Evolutionary conservation across 257 asterid species (phyloP).

Genomic region (Misopates orontium): DNA sequence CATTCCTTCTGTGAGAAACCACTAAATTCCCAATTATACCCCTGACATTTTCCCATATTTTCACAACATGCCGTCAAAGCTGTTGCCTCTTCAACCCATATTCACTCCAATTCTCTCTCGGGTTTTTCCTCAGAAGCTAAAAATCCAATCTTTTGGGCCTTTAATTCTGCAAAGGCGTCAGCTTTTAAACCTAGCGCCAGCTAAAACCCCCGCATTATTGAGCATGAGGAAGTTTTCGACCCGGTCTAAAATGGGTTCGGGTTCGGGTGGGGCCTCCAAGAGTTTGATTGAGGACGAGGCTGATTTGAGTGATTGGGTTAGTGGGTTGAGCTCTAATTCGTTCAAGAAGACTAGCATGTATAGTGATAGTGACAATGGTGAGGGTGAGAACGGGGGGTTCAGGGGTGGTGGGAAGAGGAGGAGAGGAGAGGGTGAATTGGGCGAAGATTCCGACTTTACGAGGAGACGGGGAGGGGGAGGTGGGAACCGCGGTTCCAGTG

Average conservation of each 20-base stretch:
- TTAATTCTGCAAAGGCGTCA: constrained; percentile 35
- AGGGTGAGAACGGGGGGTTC: constrained; percentile 32
- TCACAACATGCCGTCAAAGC: constrained; percentile 51
- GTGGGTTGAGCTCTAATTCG: constrained; percentile 68
- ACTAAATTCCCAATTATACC: constrained; percentile 25
- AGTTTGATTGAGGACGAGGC: constrained; percentile 97
- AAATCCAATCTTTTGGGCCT: constrained; percentile 36
- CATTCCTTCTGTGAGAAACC: constrained; percentile 10
- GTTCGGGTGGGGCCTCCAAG: constrained; percentile 47
- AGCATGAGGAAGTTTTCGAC: constrained; percentile 41
- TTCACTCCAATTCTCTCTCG: constrained; percentile 55
- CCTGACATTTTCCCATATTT: constrained; percentile 8
- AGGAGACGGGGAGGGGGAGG: constrained; percentile 48
- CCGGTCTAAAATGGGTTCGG: constrained; percentile 36
- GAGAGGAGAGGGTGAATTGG: constrained; percentile 41
- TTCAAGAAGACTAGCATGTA: constrained; percentile 52
- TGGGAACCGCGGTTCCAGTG: constrained; percentile 28
- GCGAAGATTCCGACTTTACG: constrained; percentile 33
- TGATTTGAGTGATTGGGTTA: constrained; percentile 87
- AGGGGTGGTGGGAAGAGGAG: constrained; percentile 50
- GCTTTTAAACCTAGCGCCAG: constrained; percentile 26
- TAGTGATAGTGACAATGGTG: constrained; percentile 67
- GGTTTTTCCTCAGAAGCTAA: constrained; percentile 61
- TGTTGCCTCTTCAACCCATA: constrained; percentile 48
- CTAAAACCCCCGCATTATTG: constrained; percentile 18